Evolutionary conservation across 106 monocot species (phyloP), one percentile per base, ranked within the genome.

Genomic region (Allium cepa): DNA sequence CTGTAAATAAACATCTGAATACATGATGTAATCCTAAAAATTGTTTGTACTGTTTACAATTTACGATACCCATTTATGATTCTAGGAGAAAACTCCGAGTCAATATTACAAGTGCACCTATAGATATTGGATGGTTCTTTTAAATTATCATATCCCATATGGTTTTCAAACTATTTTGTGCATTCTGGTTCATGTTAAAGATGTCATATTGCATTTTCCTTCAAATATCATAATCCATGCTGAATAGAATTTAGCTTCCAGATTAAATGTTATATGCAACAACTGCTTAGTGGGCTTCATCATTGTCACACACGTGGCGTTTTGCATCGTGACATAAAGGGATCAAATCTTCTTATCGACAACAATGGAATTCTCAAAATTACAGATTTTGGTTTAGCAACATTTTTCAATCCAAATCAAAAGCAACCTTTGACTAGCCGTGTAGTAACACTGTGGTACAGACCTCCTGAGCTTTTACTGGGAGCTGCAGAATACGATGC

Each of bases 261-360:
- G 67, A 28, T 67, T 53, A 67, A 67, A 27, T 67, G 67, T 53
- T 67, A 67, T 67, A 67, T 67, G 67, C 67, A 67, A 67, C 67
- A 67, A 16, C 67, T 67, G 26, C 67, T 67, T 67, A 67, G 67
- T 53, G 67, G 67, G 67, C 67, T 67, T 67, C 15, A 67, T 52
- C 67, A 67, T 28, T 67, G 67, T 48, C 67, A 67, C 67, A 52
- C 26, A 13, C 51, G 48, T 53, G 67, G 67, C 7, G 67, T 67
- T 53, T 26, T 67, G 67, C 67, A 67, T 53, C 67, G 67, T 51
- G 67, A 67, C 53, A 67, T 67, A 52, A 50, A 67, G 26, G 67
- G 67, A 26, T 67, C 67, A 67, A 67, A 67, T 67, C 67, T 67
- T 67, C 51, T 67, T 22, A 67, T 67, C 18, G 26, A 62, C 62